phyloP scores from a whole-genome alignment of 352 stramenopile genomes.

The Phytopythium oedochilum region DNA sequence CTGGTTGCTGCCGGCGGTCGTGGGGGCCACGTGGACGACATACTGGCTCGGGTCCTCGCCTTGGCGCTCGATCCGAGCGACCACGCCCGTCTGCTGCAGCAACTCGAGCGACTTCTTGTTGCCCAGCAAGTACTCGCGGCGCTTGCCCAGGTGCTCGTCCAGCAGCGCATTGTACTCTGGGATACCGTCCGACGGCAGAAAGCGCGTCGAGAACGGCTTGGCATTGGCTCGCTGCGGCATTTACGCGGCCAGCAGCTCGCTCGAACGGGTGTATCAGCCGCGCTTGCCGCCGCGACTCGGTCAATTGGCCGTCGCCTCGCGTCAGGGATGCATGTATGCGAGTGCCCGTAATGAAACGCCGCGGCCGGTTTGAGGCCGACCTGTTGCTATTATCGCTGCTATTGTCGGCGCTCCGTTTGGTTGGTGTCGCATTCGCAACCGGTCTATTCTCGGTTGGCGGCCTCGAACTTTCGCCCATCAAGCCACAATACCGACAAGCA shows the following conservation, averaged over 20 bases:
- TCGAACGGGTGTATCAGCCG: too few species aligned
- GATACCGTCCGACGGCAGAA: constrained; percentile 61
- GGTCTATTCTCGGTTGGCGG: not conserved
- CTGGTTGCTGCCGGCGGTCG: constrained; percentile 12
- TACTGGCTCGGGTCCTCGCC: constrained; percentile 58
- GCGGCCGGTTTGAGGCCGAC: not conserved
- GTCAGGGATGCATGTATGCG: not conserved
- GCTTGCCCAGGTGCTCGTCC: constrained; percentile 51
- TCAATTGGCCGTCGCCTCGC: not conserved
- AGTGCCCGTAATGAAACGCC: not conserved
- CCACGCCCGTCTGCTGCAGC: constrained; percentile 61
- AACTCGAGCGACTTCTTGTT: constrained; percentile 49
- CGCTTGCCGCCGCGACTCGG: not conserved
- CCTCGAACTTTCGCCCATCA: not conserved
- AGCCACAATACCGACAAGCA: too few species aligned
- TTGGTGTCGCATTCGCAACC: not conserved
- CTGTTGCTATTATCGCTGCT: not conserved
- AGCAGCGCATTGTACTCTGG: constrained; percentile 70
- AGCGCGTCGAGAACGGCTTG: constrained; percentile 50
- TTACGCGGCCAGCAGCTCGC: too few species aligned
- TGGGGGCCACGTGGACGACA: constrained; percentile 59
- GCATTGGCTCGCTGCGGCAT: constrained; percentile 5
- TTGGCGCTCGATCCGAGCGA: constrained; percentile 44
- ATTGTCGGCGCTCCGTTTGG: not conserved
- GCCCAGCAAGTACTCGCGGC: constrained; percentile 58